These are phyloP conservation scores for Exophiala phaeomuriformis DNA, from an alignment of 2,329 filamentous ascomycete species.

Conservation along the genomic window DNA sequence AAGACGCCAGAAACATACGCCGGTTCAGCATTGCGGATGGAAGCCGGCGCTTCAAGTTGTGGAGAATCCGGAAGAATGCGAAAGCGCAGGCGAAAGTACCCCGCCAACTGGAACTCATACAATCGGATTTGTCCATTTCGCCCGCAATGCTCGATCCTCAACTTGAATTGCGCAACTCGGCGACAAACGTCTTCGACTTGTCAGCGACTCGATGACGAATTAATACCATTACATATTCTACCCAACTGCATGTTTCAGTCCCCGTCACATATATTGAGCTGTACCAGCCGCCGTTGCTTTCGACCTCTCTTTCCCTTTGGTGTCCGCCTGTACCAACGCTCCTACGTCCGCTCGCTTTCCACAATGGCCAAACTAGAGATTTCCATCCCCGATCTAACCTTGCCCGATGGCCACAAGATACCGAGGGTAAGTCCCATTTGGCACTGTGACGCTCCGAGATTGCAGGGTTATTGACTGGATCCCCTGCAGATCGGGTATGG, in stretches of 20 bases:
- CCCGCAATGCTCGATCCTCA: no score
- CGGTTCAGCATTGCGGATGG: no score
- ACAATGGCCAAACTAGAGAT: slow-evolving; percentile 27
- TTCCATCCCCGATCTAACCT: slow-evolving; percentile 21
- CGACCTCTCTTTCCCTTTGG: not conserved
- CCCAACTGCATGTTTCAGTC: slow-evolving; percentile 5
- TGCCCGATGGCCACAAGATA: slow-evolving; percentile 27
- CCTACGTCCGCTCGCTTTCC: slow-evolving; percentile 1
- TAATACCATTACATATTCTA: not conserved
- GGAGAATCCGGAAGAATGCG: no score
- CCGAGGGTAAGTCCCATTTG: slow-evolving; percentile 20
- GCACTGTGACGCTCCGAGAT: no score
- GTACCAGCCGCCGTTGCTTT: not conserved
- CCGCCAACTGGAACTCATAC: no score
- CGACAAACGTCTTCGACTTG: no score
- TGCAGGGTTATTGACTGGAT: slow-evolving; percentile 1
- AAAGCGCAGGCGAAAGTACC: no score
- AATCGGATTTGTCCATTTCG: no score
- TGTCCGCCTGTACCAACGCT: not conserved
- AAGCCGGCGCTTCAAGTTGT: no score
- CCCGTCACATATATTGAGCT: slow-evolving; percentile 3
- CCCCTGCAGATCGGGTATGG: slow-evolving; percentile 50
- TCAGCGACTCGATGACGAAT: not conserved
- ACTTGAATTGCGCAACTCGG: no score
- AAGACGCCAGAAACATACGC: no score